These are phyloP conservation scores for Nitzschia sp. DNA, from an alignment of 108 stramenopile genomes.

Conservation along the genomic window DNA sequence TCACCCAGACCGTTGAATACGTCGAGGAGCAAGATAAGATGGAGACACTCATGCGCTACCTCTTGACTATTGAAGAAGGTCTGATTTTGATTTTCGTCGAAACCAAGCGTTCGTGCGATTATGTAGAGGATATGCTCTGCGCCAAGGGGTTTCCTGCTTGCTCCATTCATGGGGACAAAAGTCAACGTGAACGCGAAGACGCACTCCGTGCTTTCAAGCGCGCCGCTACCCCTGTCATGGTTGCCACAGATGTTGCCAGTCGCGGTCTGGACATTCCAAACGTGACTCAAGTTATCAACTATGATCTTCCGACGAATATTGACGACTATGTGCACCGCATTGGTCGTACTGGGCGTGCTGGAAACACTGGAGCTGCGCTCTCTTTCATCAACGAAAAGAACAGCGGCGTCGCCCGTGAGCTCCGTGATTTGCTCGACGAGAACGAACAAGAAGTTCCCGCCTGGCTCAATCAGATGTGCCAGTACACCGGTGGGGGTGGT, in stretches of 20 bases:
- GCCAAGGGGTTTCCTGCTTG: constrained; percentile 87
- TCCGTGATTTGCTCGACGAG: constrained; percentile 82
- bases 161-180: constrained; percentile 97
- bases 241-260: constrained; percentile 97
- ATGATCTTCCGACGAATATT: constrained; percentile 92
- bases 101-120: constrained; percentile 96
- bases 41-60: constrained; percentile 80
- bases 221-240: constrained; percentile 72
- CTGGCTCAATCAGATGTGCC: constrained; percentile 83
- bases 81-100: constrained; percentile 98
- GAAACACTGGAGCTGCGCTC: constrained; percentile 92
- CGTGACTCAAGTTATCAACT: constrained; percentile 96
- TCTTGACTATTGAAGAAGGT: constrained; percentile 87
- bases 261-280: constrained; percentile 99
- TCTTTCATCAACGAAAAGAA: constrained; percentile 94
- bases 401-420: constrained; percentile 71
- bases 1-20: constrained; percentile 91
- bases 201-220: constrained; percentile 85
- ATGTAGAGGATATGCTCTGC: constrained; percentile 91
- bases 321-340: constrained; percentile 99
- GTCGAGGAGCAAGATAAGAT: constrained; percentile 93
- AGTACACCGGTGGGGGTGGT: constrained; percentile 48
- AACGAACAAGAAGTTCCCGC: constrained; percentile 86
- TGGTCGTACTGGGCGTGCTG: constrained; percentile 99
- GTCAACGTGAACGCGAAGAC: constrained; percentile 94